phyloP scores from a whole-genome alignment of 768 basidiomycete species.

The Ramaria sp. region DNA sequence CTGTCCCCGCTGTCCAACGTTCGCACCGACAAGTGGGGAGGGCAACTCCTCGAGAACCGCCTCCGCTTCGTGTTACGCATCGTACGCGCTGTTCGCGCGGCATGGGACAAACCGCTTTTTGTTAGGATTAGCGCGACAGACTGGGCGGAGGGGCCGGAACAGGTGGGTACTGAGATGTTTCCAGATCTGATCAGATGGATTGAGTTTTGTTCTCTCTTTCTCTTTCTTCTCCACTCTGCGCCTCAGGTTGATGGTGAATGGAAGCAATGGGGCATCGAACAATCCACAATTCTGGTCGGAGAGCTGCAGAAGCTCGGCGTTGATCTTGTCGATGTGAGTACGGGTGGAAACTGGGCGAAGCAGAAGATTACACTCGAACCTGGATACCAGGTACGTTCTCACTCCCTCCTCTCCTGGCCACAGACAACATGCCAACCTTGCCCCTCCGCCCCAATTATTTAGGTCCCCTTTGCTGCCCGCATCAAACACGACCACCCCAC shows the following conservation, averaged over 20 bases:
- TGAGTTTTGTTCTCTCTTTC: neutral
- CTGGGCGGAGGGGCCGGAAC: constrained; percentile 50
- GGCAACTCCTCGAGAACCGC: constrained; percentile 56
- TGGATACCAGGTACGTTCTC: constrained; percentile 44
- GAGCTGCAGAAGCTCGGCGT: constrained; percentile 52
- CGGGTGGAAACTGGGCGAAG: constrained; percentile 52
- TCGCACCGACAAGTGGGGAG: constrained; percentile 64
- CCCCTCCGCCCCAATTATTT: constrained; percentile 15
- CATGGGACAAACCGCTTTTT: constrained; percentile 66
- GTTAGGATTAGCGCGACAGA: constrained; percentile 59
- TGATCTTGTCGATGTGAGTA: constrained; percentile 67
- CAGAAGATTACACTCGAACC: constrained; percentile 48
- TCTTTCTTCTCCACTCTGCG: neutral
- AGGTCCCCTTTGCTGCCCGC: constrained; percentile 56
- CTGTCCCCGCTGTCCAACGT: constrained; percentile 66
- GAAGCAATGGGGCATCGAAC: constrained; percentile 70
- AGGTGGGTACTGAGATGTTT: constrained; percentile 19
- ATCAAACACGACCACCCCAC: constrained; percentile 51
- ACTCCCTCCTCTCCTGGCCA: constrained; percentile 13
- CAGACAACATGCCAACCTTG: neutral
- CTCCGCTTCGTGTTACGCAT: constrained; percentile 56
- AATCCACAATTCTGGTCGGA: constrained; percentile 48
- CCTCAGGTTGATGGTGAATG: constrained; percentile 34
- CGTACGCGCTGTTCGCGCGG: constrained; percentile 37
- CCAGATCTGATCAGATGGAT: neutral